A percentile compares a stretch with the other conserved stretches of the same genome.
phyloP scores from a whole-genome alignment of 1,284 basidiomycete species.

The Ustilago curta region DNA sequence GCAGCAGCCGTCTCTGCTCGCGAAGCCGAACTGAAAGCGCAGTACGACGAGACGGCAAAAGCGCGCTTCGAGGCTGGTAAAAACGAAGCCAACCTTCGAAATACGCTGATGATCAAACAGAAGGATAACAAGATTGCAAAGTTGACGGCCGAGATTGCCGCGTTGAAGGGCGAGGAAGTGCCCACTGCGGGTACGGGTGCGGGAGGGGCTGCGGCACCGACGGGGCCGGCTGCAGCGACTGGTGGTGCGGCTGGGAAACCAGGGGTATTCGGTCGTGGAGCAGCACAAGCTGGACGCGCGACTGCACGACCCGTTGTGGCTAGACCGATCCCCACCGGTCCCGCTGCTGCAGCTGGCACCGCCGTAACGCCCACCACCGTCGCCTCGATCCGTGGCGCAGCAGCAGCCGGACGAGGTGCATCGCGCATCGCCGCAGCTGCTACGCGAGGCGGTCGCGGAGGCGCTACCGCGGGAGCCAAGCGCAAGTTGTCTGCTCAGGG shows the following conservation, averaged over 20 bases:
- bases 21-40: conserved; percentile 58
- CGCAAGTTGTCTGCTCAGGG: conserved; percentile 45
- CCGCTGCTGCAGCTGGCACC: conserved; percentile 3
- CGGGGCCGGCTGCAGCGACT: conserved; percentile 11
- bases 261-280: conserved; percentile 46
- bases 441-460: conserved; percentile 32
- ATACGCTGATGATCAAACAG: conserved; percentile 66
- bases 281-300: conserved; percentile 32
- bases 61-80: conserved; percentile 67
- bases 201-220: conserved; percentile 4
- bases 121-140: conserved; percentile 66
- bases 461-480: conserved; percentile 37
- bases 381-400: conserved; percentile 47
- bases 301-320: conserved; percentile 15
- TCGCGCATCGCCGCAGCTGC: conserved; percentile 36
- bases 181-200: not conserved
- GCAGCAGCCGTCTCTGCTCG: conserved; percentile 58
- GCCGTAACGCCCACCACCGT: conserved; percentile 20
- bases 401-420: conserved; percentile 34
- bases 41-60: conserved; percentile 59
- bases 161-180: conserved; percentile 57
- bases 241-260: conserved; percentile 12
- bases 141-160: conserved; percentile 61
- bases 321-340: conserved; percentile 37
- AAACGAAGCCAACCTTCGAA: conserved; percentile 66